Base-by-base conservation (phyloP, 1,284 basidiomycete genomes). In the Pseudozyma tsukubaensis region DNA sequence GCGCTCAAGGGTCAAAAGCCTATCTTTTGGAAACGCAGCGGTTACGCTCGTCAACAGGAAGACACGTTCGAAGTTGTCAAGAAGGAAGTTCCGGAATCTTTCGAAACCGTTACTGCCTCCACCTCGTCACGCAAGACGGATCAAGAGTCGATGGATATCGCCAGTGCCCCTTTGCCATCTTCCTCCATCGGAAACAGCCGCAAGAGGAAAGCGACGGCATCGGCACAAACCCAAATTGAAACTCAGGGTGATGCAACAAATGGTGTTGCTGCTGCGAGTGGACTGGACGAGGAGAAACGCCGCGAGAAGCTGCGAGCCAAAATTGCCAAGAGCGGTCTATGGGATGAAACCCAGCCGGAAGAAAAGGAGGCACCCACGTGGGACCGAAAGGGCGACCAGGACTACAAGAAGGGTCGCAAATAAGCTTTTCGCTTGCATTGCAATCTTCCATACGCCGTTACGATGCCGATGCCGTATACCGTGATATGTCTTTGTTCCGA, bases 1-100 rank as follows among this genome's bases (percentile, higher is more conserved):
- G 83, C 79, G 43, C 76, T 83, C 54, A 77, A 80, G 44, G 79
- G 79, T 29, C 81, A 83, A 50, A 84, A 84, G 58, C 80, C 82
- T 12, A 83, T 83, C 60, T 80, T 80, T 44, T 82, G 81, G 83
- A 83, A 83, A 42, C 77, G 80, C 39, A 79, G 78, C 63, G 76
- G 74, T 34, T 81, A 80, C 51, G 68, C 67, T 2, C 50, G 50
- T 18, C 67, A 71, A 18, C 35, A 61, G 18, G 71, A 73, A 7
- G 70, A 63, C 12, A 37, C 29, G 1, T 21, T 58, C 21, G 59
- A 70, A 12, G 12, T 18, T 36, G 44, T 32, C 19, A 35, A 39
- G 14, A 36, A 42, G 18, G 51, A 51, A 2, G 8, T 32, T 7
- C 13, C 53, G 9, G 63, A 61, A 16, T 7, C 45, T 11, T 29